Base-by-base conservation (phyloP, 192 early-diverging fungal genomes). In the Diversispora epigaea region DNA sequence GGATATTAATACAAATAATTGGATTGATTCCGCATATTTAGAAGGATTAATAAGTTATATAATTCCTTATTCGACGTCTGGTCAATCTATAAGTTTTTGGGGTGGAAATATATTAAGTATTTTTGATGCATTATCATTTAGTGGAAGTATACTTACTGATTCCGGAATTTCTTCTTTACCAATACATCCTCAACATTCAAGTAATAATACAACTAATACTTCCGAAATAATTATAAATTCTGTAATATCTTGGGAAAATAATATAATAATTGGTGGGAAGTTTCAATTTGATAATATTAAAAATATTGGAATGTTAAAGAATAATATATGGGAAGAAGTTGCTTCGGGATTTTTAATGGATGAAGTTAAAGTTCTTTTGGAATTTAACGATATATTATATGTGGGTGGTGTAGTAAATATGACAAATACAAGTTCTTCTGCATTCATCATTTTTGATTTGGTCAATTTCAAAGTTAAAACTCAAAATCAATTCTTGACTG, bases 401-500 rank as follows among this genome's bases (percentile, higher is more conserved):
- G 81, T 89, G 40, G 88, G 88, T 55, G 87, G 90, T 22, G 73
- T 73, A 17, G 84, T 88, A 40, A 81, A 77, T 54, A 66, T 76
- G 7, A 76, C 76, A n/a, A 40, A 69, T n/a, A 49, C 52, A 10
- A 15, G 74, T 5, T 84, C 84, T 49, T 79, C 71, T 62, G 84
- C 87, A 17, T 81, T 89, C 11, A 68, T 80, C 2, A 79, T 82
- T 46, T 84, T 84, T 73, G 76, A 89, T 75, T 80, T 91, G 68
- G 73, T 83, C 71, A 73, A 73, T 6, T 76, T 74, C 32, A 68
- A 17, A 8, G 41, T 63, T 57, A 56, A 68, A 14, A 46, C 50
- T 11, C 46, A 63, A 9, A 32, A 63, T 15, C 73, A 75, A 21
- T 58, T 11, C 39, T 78, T 81, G 8, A 61, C 43, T 14, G 82